Evolutionary conservation across 345 rosid species (phyloP).

Genomic region (Corymbia maculata): DNA sequence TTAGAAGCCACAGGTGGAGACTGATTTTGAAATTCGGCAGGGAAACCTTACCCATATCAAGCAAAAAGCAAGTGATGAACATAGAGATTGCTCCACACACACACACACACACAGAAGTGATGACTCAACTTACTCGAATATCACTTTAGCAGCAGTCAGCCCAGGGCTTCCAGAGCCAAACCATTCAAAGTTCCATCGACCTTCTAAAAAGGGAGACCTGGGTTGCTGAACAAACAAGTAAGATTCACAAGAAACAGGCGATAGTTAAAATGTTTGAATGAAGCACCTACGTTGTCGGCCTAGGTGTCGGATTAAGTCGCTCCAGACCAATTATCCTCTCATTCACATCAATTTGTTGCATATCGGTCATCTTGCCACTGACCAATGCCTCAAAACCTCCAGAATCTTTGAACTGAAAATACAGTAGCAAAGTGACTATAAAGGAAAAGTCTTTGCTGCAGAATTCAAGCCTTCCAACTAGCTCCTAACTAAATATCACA

Average conservation of each 20-base stretch:
- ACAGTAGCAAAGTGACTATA: background rate
- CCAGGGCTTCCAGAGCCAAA: conserved; percentile 80
- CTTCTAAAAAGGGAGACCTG: conserved; percentile 96
- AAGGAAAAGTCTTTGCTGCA: background rate
- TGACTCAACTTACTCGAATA: conserved; percentile 46
- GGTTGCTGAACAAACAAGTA: conserved; percentile 42
- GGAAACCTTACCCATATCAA: background rate
- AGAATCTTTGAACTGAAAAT: conserved; percentile 71
- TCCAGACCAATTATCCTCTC: conserved; percentile 83
- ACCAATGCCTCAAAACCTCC: conserved; percentile 88
- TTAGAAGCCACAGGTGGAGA: background rate
- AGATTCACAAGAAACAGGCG: background rate
- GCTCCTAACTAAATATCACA: background rate
- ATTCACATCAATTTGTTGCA: conserved; percentile 85
- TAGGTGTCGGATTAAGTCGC: conserved; percentile 79
- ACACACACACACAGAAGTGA: background rate
- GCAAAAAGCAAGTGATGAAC: background rate
- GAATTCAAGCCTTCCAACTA: background rate
- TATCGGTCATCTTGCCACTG: conserved; percentile 52
- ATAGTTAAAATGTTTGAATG: background rate
- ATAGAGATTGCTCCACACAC: background rate
- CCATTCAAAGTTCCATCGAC: conserved; percentile 94
- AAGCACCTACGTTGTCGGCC: conserved; percentile 86
- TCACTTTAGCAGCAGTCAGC: conserved; percentile 52
- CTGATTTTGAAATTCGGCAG: background rate